phyloP scores from a whole-genome alignment of 768 basidiomycete species.

The Boletus fagicola region DNA sequence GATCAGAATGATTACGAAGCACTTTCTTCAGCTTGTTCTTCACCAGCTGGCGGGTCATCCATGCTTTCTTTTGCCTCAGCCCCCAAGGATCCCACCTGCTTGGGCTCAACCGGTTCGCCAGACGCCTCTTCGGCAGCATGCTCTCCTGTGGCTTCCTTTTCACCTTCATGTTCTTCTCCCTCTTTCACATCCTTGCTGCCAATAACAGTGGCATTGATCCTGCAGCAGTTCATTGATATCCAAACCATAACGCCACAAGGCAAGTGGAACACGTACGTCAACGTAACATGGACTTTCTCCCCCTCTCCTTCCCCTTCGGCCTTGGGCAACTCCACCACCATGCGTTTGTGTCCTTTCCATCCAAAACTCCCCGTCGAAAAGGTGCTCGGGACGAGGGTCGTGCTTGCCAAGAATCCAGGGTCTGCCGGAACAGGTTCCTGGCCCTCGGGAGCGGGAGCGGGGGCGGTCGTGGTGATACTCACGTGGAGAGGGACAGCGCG shows the following conservation, averaged over 20 bases:
- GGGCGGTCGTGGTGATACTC: constrained; percentile 64
- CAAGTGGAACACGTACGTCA: constrained; percentile 54
- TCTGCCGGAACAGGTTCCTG: constrained; percentile 42
- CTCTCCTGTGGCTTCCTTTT: constrained; percentile 26
- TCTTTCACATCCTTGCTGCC: constrained; percentile 60
- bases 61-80: constrained; percentile 25
- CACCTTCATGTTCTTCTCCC: constrained; percentile 35
- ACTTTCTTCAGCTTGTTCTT: constrained; percentile 18
- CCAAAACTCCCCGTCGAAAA: constrained; percentile 80
- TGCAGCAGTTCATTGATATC: constrained; percentile 25
- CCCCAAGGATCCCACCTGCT: constrained; percentile 23
- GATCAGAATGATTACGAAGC: constrained; percentile 13
- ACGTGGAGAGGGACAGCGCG: constrained; percentile 69
- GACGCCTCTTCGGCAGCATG: constrained; percentile 29
- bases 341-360: constrained; percentile 75
- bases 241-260: background rate
- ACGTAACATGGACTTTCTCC: constrained; percentile 69
- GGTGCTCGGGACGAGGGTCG: constrained; percentile 54
- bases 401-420: constrained; percentile 57
- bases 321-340: constrained; percentile 61
- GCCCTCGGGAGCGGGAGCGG: constrained; percentile 44
- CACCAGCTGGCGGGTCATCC: constrained; percentile 19
- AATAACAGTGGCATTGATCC: constrained; percentile 74
- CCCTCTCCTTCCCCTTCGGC: constrained; percentile 45
- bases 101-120: constrained; percentile 26